phyloP scores from a whole-genome alignment of 2,329 filamentous ascomycete genomes.

The Colletotrichum tamarilloi region DNA sequence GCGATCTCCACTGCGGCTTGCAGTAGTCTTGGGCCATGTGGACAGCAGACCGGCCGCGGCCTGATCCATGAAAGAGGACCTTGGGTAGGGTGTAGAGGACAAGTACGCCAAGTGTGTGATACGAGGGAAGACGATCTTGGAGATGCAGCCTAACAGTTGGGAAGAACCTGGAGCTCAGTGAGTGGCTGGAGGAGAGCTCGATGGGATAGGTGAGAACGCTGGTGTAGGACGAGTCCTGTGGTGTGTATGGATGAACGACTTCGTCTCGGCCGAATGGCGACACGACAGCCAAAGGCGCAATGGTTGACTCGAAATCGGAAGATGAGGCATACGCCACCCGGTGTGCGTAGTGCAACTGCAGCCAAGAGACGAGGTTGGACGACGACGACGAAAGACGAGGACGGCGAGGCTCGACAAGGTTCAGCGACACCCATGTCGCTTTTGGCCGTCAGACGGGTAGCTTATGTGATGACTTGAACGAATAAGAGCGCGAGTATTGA shows the following conservation, averaged over 20 bases:
- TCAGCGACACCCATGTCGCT: constrained; percentile 17
- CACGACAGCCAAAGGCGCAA: background rate
- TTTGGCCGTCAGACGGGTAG: constrained; percentile 17
- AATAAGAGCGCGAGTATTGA: constrained; percentile 10
- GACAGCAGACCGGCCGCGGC: constrained; percentile 8
- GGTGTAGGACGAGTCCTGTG: background rate
- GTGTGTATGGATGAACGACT: constrained; percentile 12
- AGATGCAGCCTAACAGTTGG: constrained; percentile 16
- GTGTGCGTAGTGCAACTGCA: constrained; percentile 20
- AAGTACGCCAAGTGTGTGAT: constrained; percentile 35
- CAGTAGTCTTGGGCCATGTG: constrained; percentile 32
- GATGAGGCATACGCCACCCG: constrained; percentile 4
- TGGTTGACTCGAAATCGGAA: background rate
- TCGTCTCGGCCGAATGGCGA: constrained; percentile 15
- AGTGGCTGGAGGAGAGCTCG: constrained; percentile 8
- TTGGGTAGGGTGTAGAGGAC: constrained; percentile 3
- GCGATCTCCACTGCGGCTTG: constrained; percentile 31
- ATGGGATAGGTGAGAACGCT: background rate
- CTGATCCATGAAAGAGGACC: background rate
- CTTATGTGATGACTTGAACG: constrained; percentile 13
- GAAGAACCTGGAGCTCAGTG: background rate
- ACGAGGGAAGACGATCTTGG: constrained; percentile 31
- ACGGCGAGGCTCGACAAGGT: constrained; percentile 15
- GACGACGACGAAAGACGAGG: background rate
- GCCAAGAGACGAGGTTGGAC: constrained; percentile 29